Evolutionary conservation across 176 grass and related monocot species (phyloP).

Genomic region (Aegilops tauschii): DNA sequence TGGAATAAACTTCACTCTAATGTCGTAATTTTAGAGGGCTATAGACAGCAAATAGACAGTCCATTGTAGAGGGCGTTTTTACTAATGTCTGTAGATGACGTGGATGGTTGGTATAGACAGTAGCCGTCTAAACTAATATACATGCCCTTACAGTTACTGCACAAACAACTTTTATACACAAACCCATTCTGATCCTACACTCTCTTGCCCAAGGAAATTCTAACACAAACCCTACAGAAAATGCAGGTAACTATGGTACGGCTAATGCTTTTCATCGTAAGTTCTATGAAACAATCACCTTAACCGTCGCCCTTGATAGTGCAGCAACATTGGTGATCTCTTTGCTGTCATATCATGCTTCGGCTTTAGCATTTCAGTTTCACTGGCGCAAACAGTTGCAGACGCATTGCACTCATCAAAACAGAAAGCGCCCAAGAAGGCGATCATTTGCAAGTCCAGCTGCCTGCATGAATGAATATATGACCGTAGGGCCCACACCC

Average conservation of each 20-base stretch:
- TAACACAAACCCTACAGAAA: constrained; percentile 23
- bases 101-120: too few relatives aligned
- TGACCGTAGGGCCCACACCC: constrained; percentile 57
- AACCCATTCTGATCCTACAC: not conserved
- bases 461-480: constrained; percentile 87
- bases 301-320: constrained; percentile 24
- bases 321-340: not conserved
- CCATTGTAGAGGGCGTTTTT: too few relatives aligned
- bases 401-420: constrained; percentile 46
- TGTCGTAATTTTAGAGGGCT: too few relatives aligned
- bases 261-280: not conserved
- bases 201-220: not conserved
- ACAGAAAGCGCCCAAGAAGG: constrained; percentile 54
- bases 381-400: constrained; percentile 1
- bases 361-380: constrained; percentile 2
- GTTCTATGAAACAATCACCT: constrained; percentile 46
- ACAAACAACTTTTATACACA: constrained; percentile 32
- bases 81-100: too few relatives aligned
- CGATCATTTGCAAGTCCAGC: constrained; percentile 72
- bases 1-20: too few relatives aligned
- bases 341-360: constrained; percentile 31
- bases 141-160: not conserved
- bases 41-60: too few relatives aligned
- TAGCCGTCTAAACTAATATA: too few relatives aligned
- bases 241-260: not conserved